Evolutionary conservation across 129 eudicot genomes (phyloP).

Genomic region (Rutidosis leptorrhynchoides): DNA sequence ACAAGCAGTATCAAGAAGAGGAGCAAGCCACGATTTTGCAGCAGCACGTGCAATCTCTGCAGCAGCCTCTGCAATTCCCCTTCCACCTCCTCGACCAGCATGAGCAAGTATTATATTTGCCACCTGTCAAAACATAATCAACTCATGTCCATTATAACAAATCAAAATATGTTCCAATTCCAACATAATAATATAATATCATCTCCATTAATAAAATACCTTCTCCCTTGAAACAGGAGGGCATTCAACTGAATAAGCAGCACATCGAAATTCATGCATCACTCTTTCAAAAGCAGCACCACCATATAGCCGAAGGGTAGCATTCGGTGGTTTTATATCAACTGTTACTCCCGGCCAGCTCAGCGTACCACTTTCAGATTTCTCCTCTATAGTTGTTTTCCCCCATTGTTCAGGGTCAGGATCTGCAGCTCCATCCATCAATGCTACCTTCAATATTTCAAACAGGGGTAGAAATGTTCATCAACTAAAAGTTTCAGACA

Average conservation of each 20-base stretch:
- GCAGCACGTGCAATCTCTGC: slow-evolving; percentile 98
- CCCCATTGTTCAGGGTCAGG: slow-evolving; percentile 98
- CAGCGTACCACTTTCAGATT: slow-evolving; percentile 77
- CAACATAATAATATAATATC: neutral
- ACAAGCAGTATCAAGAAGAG: slow-evolving; percentile 91
- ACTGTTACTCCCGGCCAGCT: slow-evolving; percentile 86
- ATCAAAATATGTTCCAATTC: neutral
- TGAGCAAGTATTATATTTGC: slow-evolving; percentile 97
- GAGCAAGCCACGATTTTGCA: slow-evolving; percentile 90
- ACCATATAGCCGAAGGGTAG: slow-evolving; percentile 88
- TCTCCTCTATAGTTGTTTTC: slow-evolving; percentile 82
- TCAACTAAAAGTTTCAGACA: neutral
- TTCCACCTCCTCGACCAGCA: slow-evolving; percentile 88
- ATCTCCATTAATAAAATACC: slow-evolving; percentile 33
- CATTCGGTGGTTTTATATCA: slow-evolving; percentile 77
- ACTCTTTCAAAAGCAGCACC: slow-evolving; percentile 99
- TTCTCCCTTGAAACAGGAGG: slow-evolving; percentile 91
- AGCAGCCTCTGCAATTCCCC: slow-evolving; percentile 84
- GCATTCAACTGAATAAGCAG: slow-evolving; percentile 91
- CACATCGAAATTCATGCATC: slow-evolving; percentile 93
- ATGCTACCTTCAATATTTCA: slow-evolving; percentile 50
- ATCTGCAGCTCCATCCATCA: slow-evolving; percentile 93
- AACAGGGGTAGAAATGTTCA: neutral
- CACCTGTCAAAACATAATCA: slow-evolving; percentile 44
- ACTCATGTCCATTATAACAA: slow-evolving; percentile 12